Evolutionary conservation across 2,329 filamentous ascomycete genomes (phyloP).

Genomic region (Scytalidium sp.): DNA sequence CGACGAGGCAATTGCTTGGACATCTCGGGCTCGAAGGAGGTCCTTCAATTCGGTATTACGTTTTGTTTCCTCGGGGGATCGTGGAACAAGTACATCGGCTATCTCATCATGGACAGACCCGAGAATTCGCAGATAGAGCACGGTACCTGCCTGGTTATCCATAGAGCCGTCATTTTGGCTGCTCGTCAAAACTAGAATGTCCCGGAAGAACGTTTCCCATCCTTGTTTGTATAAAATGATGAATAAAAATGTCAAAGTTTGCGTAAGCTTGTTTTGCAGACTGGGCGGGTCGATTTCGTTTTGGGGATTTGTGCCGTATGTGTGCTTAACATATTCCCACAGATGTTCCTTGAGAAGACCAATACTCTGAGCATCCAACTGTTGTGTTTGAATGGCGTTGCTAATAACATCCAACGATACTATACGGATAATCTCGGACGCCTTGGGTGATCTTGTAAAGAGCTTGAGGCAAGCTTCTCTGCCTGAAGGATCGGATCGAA

Average conservation of each 20-base stretch:
- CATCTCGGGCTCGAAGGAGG: conserved; percentile 79
- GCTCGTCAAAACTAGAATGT: conserved; percentile 76
- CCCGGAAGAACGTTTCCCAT: conserved; percentile 89
- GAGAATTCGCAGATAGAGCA: conserved; percentile 86
- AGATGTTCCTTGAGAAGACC: conserved; percentile 76
- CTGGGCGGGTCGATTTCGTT: conserved; percentile 64
- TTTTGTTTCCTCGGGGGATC: conserved; percentile 75
- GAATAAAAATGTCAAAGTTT: conserved; percentile 93
- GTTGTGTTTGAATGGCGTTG: conserved; percentile 78
- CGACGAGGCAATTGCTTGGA: conserved; percentile 80
- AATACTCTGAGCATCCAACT: conserved; percentile 71
- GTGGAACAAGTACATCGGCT: conserved; percentile 82
- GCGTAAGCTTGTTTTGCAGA: conserved; percentile 95
- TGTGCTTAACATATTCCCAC: conserved; percentile 74
- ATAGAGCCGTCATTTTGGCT: conserved; percentile 54
- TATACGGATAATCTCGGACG: conserved; percentile 81
- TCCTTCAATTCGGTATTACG: conserved; percentile 91
- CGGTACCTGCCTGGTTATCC: conserved; percentile 72
- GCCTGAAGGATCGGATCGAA: conserved; percentile 77
- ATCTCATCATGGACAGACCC: conserved; percentile 95
- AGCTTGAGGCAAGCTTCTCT: conserved; percentile 88
- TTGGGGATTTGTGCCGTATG: conserved; percentile 59
- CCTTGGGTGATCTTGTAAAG: conserved; percentile 74
- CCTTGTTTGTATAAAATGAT: conserved; percentile 79
- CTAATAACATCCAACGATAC: conserved; percentile 92